phyloP scores from a whole-genome alignment of 306 rosid genomes.

The Boehmeria nivea region DNA sequence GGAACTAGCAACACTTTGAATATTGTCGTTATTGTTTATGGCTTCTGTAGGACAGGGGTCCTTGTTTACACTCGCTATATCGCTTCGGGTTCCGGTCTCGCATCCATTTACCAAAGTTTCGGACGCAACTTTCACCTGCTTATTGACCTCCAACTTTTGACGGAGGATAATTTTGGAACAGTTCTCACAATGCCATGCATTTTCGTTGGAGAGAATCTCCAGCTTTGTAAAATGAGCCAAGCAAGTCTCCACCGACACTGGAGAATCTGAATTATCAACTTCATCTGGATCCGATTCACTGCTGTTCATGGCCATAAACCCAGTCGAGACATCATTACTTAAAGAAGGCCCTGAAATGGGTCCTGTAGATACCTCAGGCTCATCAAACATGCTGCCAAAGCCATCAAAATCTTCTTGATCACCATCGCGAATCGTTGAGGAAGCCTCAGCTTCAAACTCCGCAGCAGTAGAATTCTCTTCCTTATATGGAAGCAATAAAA shows the following conservation, averaged over 20 bases:
- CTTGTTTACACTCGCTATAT: conserved; percentile 20
- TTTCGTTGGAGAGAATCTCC: conserved; percentile 80
- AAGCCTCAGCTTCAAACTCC: conserved; percentile 51
- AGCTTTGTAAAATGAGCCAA: conserved; percentile 81
- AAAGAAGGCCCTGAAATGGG: conserved; percentile 64
- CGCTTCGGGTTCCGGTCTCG: conserved; percentile 31
- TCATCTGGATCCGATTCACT: conserved; percentile 95
- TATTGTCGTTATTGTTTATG: conserved; percentile 35
- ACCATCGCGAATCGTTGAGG: conserved; percentile 47
- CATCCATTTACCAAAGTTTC: conserved; percentile 27
- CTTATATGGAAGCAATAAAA: conserved; percentile 70
- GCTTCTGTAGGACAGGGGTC: conserved; percentile 27
- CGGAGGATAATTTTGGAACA: conserved; percentile 55
- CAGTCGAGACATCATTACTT: conserved; percentile 39
- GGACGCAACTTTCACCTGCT: conserved; percentile 31
- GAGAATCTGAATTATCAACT: conserved; percentile 87
- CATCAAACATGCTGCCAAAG: conserved; percentile 74
- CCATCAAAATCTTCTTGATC: conserved; percentile 74
- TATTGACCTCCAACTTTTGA: conserved; percentile 35
- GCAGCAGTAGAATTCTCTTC: conserved; percentile 45
- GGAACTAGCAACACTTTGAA: conserved; percentile 16
- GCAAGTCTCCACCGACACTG: conserved; percentile 87
- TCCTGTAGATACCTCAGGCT: conserved; percentile 68
- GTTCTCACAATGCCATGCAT: conserved; percentile 94
- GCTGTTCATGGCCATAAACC: conserved; percentile 36